Evolutionary conservation across 768 basidiomycete species (phyloP).

Genomic region (Lanmaoa pseudosensibilis): DNA sequence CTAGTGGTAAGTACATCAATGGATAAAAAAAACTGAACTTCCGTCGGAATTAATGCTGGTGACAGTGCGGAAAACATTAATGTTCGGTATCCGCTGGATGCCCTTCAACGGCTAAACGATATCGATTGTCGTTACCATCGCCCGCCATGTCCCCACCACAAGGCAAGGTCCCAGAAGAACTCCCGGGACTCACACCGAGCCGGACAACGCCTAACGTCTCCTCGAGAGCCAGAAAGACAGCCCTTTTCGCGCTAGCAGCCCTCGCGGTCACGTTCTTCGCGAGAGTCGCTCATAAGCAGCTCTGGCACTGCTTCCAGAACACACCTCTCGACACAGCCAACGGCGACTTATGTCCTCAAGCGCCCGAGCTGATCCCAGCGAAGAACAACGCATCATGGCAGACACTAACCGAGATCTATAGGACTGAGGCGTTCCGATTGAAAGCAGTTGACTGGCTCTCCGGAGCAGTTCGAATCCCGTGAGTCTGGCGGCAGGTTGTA

Average conservation of each 20-base stretch:
- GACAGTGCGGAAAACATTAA: neutral
- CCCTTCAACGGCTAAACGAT: neutral
- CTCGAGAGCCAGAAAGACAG: slow-evolving; percentile 9
- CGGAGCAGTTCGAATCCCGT: slow-evolving; percentile 43
- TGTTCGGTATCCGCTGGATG: neutral
- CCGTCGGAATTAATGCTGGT: neutral
- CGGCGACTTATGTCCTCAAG: slow-evolving; percentile 37
- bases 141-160: slow-evolving; percentile 15
- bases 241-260: slow-evolving; percentile 17
- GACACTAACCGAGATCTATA: slow-evolving; percentile 31
- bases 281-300: neutral
- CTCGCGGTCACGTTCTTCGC: slow-evolving; percentile 18
- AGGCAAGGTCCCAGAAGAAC: slow-evolving; percentile 6
- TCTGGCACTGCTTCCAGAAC: slow-evolving; percentile 5
- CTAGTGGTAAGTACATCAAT: too few species aligned
- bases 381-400: slow-evolving; percentile 37
- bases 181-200: slow-evolving; percentile 14
- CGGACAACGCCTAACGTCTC: neutral
- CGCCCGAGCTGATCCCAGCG: slow-evolving; percentile 31
- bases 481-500: slow-evolving; percentile 17
- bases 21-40: neutral
- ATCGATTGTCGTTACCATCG: neutral
- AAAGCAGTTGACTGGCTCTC: slow-evolving; percentile 39
- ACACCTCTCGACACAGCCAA: neutral
- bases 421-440: slow-evolving; percentile 36